Evolutionary conservation across 805 yeast genomes (phyloP), one percentile per base, ranked within the genome.

Genomic region (Wickerhamiella sergipiensis): DNA sequence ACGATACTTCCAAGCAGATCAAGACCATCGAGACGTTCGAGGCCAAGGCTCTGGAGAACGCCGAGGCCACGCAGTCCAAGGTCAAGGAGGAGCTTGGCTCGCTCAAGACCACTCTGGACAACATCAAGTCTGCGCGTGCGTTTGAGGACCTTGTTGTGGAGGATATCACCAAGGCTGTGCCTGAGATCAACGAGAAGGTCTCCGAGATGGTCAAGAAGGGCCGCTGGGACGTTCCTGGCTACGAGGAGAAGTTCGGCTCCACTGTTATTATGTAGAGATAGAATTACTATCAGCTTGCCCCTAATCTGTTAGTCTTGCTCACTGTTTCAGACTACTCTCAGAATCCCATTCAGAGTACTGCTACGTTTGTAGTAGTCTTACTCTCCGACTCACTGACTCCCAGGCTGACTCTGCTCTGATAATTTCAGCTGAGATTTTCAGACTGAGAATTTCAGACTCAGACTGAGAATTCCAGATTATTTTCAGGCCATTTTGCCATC

Each of bases 201-300:
- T 78, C 75, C 65, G 87, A 87, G 74, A 83, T 90, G 92, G 88
- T 92, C 64, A 80, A 83, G 79, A 83, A 89, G 78, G 95, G 96
- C 73, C 85, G 85, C 77, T 89, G 95, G 94, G 86, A 85, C 67
- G 95, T 89, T 62, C 97, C 97, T 64, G 95, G 96, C 64, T 92
- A 92, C 82, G 82, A 85, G 74, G 97, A 92, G 74, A 92, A 89
- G 81, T 92, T 92, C 71, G 97, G 97, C 72, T 86, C 85, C 70
- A 80, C 90, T 73, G 87, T 90, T 65, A 87, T 88, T 70, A 92
- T 90, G 97, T 58, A 66, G 43, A 50, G 19, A 22, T 10, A 17
- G 18, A 6, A 15, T 45, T 26, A 29, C 18, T 17, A 21, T 39
- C 10, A 12, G 6, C 10, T 6, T 12, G 36, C 10, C 10, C 3